These are phyloP conservation scores for Cercospora canescens DNA, from an alignment of 2,329 filamentous ascomycete species.

Conservation along the genomic window DNA sequence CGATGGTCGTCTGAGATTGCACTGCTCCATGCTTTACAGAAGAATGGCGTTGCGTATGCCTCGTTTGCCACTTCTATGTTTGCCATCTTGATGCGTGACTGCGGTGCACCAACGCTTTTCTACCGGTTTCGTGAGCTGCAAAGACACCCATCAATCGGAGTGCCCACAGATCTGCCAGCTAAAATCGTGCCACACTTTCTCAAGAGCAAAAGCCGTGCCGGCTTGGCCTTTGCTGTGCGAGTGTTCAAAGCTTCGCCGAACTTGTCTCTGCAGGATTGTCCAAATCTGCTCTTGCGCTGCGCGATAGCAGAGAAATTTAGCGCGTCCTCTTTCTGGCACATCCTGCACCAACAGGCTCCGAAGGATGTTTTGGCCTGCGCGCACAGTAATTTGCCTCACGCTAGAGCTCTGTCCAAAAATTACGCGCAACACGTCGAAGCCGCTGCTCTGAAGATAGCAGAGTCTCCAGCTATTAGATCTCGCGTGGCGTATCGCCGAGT, in stretches of 20 bases:
- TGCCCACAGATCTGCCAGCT: background rate
- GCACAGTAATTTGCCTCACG: background rate
- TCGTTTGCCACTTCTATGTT: background rate
- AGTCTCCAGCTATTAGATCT: constrained; percentile 38
- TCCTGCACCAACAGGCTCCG: constrained; percentile 24
- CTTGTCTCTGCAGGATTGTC: background rate
- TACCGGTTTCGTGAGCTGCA: constrained; percentile 6
- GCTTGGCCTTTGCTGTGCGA: background rate
- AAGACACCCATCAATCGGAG: background rate
- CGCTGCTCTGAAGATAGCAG: constrained; percentile 47
- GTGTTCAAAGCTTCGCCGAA: constrained; percentile 1
- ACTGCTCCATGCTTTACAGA: constrained; percentile 11
- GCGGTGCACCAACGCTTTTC: background rate
- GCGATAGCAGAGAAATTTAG: background rate
- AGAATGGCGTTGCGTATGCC: constrained; percentile 1
- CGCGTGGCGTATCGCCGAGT: constrained; percentile 49
- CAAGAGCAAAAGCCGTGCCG: background rate
- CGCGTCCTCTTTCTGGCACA: constrained; percentile 22
- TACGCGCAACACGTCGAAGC: constrained; percentile 47
- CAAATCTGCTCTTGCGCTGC: background rate
- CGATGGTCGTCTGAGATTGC: background rate
- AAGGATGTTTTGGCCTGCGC: constrained; percentile 1
- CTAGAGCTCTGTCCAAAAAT: constrained; percentile 30
- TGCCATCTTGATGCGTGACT: background rate
- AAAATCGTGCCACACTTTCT: constrained; percentile 6